Evolutionary conservation across 805 yeast species (phyloP).

Genomic region (Suhomyces sp.): DNA sequence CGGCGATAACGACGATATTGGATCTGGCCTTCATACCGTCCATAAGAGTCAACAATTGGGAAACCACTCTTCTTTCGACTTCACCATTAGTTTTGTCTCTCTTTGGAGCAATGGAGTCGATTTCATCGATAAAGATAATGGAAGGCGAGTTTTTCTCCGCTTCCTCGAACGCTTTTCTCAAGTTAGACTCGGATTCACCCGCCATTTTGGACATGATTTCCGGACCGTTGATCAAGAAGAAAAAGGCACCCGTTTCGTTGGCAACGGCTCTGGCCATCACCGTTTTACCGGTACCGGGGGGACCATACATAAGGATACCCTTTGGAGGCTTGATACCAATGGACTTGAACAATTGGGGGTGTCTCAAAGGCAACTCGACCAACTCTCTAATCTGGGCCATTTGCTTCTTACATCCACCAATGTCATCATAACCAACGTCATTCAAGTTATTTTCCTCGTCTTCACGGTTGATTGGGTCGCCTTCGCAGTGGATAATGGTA

Average conservation of each 20-base stretch:
- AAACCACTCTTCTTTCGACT: slow-evolving; percentile 98
- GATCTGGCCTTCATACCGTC: slow-evolving; percentile 99
- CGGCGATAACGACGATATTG: slow-evolving; percentile 96
- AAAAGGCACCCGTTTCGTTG: slow-evolving; percentile 98
- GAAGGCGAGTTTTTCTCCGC: slow-evolving; percentile 99
- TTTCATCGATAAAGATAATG: slow-evolving; percentile 96
- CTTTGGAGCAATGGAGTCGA: slow-evolving; percentile 98
- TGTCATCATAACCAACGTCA: slow-evolving; percentile 98
- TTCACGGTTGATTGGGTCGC: slow-evolving; percentile 97
- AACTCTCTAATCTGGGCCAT: slow-evolving; percentile 99
- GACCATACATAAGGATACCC: slow-evolving; percentile 97
- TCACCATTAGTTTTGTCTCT: slow-evolving; percentile 99
- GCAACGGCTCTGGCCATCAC: slow-evolving; percentile 99
- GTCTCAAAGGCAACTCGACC: slow-evolving; percentile 97
- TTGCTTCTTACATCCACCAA: slow-evolving; percentile 98
- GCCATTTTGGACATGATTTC: slow-evolving; percentile 99
- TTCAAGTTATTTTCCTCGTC: slow-evolving; percentile 95
- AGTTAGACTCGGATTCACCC: slow-evolving; percentile 96
- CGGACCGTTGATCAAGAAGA: slow-evolving; percentile 97
- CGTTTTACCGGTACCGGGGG: slow-evolving; percentile 99
- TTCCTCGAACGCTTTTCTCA: slow-evolving; percentile 97
- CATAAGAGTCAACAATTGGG: slow-evolving; percentile 95
- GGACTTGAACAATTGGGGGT: slow-evolving; percentile 95
- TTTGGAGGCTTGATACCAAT: slow-evolving; percentile 99
- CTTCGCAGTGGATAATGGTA: slow-evolving; percentile 96